Evolutionary conservation across 2,329 filamentous ascomycete species (phyloP).

Genomic region (Paecilomyces formosus): DNA sequence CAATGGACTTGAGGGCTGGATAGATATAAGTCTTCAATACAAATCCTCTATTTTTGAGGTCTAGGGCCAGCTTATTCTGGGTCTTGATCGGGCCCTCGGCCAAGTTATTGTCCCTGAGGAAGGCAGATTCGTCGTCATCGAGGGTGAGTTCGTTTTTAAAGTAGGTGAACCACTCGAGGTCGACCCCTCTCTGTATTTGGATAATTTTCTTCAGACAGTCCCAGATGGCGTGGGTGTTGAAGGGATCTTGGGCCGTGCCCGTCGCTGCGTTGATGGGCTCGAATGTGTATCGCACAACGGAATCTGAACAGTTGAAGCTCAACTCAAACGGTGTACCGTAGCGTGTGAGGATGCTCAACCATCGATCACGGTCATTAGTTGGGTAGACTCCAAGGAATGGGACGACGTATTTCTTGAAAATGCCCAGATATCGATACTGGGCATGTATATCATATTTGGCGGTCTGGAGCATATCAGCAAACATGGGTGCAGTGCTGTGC

Average conservation of each 20-base stretch:
- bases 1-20: constrained; percentile 7
- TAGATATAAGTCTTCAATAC: constrained; percentile 10
- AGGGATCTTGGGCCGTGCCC: constrained; percentile 6
- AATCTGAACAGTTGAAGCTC: constrained; percentile 9
- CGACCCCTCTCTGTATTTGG: not conserved
- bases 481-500: constrained; percentile 12
- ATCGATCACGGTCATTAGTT: constrained; percentile 1
- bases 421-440: constrained; percentile 10
- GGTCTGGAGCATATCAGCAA: constrained; percentile 8
- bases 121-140: not conserved
- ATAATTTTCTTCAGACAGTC: constrained; percentile 3
- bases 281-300: constrained; percentile 6
- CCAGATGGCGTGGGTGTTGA: constrained; percentile 7
- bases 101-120: not conserved
- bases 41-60: constrained; percentile 5
- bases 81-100: not conserved
- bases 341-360: constrained; percentile 8
- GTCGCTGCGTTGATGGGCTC: constrained; percentile 9
- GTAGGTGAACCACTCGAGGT: constrained; percentile 5
- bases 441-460: constrained; percentile 9
- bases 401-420: constrained; percentile 10
- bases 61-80: constrained; percentile 8
- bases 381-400: constrained; percentile 12
- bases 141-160: constrained; percentile 6
- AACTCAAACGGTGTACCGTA: constrained; percentile 10